phyloP scores from a whole-genome alignment of 2,329 filamentous ascomycete genomes.

The Myriangium duriaei region DNA sequence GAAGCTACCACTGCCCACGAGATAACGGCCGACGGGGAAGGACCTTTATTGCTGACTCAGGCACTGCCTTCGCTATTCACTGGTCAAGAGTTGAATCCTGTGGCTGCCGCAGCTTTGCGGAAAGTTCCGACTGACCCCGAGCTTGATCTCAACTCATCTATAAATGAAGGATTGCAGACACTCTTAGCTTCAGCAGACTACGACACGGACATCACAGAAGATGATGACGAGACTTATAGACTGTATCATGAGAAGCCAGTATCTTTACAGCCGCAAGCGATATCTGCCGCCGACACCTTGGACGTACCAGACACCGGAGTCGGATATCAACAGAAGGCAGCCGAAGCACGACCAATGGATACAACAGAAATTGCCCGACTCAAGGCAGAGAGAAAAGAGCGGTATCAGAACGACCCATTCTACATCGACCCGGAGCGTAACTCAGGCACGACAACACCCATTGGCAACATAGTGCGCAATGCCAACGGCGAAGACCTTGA shows the following conservation, averaged over 20 bases:
- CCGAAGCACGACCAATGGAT: conserved; percentile 45
- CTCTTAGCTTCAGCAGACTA: conserved; percentile 47
- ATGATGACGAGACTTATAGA: conserved; percentile 32
- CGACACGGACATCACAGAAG: conserved; percentile 28
- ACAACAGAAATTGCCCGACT: conserved; percentile 61
- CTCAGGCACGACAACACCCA: conserved; percentile 58
- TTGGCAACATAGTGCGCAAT: conserved; percentile 57
- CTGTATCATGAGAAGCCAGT: conserved; percentile 34
- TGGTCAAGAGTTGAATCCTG: conserved; percentile 83
- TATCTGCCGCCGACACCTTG: conserved; percentile 32
- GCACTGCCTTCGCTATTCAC: conserved; percentile 80
- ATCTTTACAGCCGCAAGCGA: conserved; percentile 14
- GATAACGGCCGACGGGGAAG: conserved; percentile 45
- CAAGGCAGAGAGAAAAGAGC: conserved; percentile 64
- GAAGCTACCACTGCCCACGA: conserved; percentile 65
- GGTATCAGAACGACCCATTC: conserved; percentile 87
- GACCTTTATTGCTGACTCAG: conserved; percentile 76
- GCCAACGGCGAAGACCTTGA: conserved; percentile 71
- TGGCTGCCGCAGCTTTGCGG: conserved; percentile 66
- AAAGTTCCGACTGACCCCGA: conserved; percentile 71
- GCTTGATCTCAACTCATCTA: conserved; percentile 67
- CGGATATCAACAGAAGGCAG: conserved; percentile 33
- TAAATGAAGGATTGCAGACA: conserved; percentile 59
- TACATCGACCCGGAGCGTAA: conserved; percentile 53
- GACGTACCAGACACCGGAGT: conserved; percentile 25